Evolutionary conservation across 208 protist species (phyloP).

Genomic region (Phytomonas sp.): DNA sequence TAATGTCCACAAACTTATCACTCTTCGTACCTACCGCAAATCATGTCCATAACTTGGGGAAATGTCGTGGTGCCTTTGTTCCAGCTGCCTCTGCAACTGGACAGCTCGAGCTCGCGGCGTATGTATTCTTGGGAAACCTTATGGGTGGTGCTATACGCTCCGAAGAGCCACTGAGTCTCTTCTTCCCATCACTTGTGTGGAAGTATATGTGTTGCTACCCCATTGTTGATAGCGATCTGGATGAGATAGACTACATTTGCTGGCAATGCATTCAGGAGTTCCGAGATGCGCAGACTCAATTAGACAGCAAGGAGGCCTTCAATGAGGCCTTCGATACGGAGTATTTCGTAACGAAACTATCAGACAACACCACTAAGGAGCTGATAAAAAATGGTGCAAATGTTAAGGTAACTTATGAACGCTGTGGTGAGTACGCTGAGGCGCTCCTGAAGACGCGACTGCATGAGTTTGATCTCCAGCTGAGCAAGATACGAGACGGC

Average conservation of each 20-base stretch:
- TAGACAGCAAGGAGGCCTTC: slow-evolving; percentile 44
- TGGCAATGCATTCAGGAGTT: slow-evolving; percentile 84
- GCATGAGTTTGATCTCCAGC: slow-evolving; percentile 69
- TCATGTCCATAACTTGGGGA: slow-evolving; percentile 75
- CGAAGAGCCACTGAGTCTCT: slow-evolving; percentile 84
- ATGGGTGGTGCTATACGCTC: slow-evolving; percentile 93
- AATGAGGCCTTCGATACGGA: slow-evolving; percentile 80
- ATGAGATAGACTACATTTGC: slow-evolving; percentile 75
- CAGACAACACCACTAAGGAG: slow-evolving; percentile 68
- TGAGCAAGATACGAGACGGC: slow-evolving; percentile 78
- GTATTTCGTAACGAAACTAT: slow-evolving; percentile 75
- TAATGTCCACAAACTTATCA: slow-evolving; percentile 69
- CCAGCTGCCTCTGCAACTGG: slow-evolving; percentile 61
- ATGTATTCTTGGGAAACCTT: slow-evolving; percentile 88
- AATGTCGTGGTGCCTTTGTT: slow-evolving; percentile 82
- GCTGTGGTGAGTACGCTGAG: slow-evolving; percentile 70
- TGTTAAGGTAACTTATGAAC: slow-evolving; percentile 63
- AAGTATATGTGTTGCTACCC: slow-evolving; percentile 63
- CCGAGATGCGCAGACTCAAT: slow-evolving; percentile 11
- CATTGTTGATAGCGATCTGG: slow-evolving; percentile 63
- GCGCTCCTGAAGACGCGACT: slow-evolving; percentile 60
- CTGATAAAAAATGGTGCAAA: slow-evolving; percentile 55
- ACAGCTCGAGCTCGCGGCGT: slow-evolving; percentile 53
- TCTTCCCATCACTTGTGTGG: slow-evolving; percentile 90
- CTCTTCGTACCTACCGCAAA: slow-evolving; percentile 91